phyloP scores from a whole-genome alignment of 495 filamentous ascomycete genomes.

The Articulospora tetracladia region DNA sequence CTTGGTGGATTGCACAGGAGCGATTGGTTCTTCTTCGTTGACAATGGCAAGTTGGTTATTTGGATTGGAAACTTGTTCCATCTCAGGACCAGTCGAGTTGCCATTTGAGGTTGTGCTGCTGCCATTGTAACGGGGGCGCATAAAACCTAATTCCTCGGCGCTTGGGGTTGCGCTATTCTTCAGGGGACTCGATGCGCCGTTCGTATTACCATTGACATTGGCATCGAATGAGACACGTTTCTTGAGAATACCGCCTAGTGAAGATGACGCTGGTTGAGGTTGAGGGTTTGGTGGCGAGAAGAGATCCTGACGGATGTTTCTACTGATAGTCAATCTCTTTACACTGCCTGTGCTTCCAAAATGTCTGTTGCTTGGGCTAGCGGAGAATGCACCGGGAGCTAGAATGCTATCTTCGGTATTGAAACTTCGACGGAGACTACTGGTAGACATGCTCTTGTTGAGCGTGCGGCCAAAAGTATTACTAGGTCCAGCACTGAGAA shows the following conservation, averaged over 20 bases:
- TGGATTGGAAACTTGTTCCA: conserved; percentile 56
- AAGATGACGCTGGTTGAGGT: conserved; percentile 27
- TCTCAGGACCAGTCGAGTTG: conserved; percentile 48
- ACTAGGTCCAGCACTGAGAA: conserved; percentile 47
- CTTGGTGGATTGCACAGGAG: conserved; percentile 28
- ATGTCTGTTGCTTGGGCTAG: conserved; percentile 52
- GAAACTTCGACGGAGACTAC: conserved; percentile 57
- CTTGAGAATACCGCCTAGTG: conserved; percentile 55
- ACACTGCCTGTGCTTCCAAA: conserved; percentile 62
- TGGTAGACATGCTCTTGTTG: conserved; percentile 59
- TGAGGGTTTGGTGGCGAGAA: conserved; percentile 56
- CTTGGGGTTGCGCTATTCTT: conserved; percentile 47
- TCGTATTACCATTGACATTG: conserved; percentile 37
- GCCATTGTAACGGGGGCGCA: conserved; percentile 48
- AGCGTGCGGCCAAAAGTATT: conserved; percentile 54
- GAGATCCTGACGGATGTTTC: conserved; percentile 74
- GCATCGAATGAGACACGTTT: conserved; percentile 85
- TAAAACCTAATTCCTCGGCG: conserved; percentile 63
- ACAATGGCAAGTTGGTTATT: conserved; percentile 78
- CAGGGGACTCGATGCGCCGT: conserved; percentile 38
- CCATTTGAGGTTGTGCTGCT: conserved; percentile 46
- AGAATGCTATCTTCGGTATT: conserved; percentile 71
- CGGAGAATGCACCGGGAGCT: conserved; percentile 79
- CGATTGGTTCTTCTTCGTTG: conserved; percentile 58
- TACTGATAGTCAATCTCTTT: conserved; percentile 88